Conservation (phyloP, 495 filamentous ascomycete species). For the Penicillium psychrofluorescens region DNA sequence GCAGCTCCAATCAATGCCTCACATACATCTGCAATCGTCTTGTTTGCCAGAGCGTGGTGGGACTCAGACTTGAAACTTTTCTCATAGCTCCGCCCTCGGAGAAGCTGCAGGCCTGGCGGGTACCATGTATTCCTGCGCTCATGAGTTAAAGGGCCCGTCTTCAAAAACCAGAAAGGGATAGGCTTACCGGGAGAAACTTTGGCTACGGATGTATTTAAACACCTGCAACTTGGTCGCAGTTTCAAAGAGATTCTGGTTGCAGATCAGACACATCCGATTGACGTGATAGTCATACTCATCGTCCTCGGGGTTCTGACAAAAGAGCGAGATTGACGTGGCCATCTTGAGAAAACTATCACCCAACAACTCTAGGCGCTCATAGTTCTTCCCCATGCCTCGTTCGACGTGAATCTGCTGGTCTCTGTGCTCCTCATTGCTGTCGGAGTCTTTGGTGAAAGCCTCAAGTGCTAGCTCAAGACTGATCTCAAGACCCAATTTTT, state of each 20-base stretch:
- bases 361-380: conserved; percentile 90
- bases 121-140: conserved; percentile 56
- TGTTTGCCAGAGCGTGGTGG: conserved; percentile 70
- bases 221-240: conserved; percentile 57
- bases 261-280: conserved; percentile 81
- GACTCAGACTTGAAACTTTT: conserved; percentile 44
- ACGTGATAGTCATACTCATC: conserved; percentile 88
- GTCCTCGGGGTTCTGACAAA: conserved; percentile 63
- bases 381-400: conserved; percentile 91
- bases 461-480: conserved; percentile 69
- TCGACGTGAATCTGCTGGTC: conserved; percentile 67
- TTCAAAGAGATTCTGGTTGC: conserved; percentile 84
- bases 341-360: conserved; percentile 95
- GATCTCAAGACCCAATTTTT: conserved; percentile 52
- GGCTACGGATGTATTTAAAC: conserved; percentile 73
- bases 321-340: conserved; percentile 84
- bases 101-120: conserved; percentile 62
- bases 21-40: conserved; percentile 94
- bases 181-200: conserved; percentile 64
- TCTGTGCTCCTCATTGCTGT: conserved; percentile 76
- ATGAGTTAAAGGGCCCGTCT: neutral
- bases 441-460: conserved; percentile 90
- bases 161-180: neutral
- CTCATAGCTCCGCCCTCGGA: conserved; percentile 52
- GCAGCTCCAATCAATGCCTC: conserved; percentile 92